These are phyloP conservation scores for Trichophyton mentagrophytes DNA, from an alignment of 2,329 filamentous ascomycete species.

Conservation along the genomic window DNA sequence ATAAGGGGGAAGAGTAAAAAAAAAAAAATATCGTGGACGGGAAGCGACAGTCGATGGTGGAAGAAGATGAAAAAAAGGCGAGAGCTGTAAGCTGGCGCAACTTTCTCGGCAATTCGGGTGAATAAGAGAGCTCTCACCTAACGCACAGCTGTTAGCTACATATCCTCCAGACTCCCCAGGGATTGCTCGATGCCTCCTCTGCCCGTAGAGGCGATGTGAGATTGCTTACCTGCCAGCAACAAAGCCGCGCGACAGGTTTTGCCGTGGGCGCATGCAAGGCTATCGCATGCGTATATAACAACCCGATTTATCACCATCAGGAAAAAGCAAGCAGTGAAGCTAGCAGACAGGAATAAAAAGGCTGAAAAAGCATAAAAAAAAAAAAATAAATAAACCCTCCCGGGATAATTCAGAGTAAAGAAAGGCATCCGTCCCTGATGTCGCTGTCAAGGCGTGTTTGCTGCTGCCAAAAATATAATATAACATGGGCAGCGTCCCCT, in stretches of 20 bases:
- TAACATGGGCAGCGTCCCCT: background rate
- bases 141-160: background rate
- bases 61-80: background rate
- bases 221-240: background rate
- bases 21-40: background rate
- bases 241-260: background rate
- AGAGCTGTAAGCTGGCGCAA: background rate
- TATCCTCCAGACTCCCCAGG: background rate
- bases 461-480: background rate
- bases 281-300: constrained; percentile 5
- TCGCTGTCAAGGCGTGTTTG: too few relatives aligned
- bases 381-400: background rate
- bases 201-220: background rate
- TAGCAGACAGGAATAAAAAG: background rate
- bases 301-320: constrained; percentile 1
- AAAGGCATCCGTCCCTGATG: too few relatives aligned
- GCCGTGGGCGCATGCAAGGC: constrained; percentile 3
- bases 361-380: background rate
- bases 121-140: background rate
- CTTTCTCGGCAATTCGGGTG: background rate
- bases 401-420: background rate
- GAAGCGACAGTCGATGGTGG: too few relatives aligned
- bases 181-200: background rate
- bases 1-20: background rate
- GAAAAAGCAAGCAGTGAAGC: background rate